phyloP scores from a whole-genome alignment of 148 eudicot genomes.

The Chenopodium berlandieri region DNA sequence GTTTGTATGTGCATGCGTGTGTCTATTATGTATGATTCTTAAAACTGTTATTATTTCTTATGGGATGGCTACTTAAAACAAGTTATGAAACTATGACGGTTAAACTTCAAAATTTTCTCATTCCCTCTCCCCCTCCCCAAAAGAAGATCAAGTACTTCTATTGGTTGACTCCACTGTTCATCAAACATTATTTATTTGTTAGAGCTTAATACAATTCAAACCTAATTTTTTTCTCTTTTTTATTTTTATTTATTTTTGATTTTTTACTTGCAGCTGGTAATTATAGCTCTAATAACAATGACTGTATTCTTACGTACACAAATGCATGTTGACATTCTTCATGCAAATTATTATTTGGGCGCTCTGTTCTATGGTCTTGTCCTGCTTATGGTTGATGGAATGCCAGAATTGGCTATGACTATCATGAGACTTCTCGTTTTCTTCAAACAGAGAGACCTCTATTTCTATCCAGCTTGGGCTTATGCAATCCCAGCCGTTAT shows the following conservation, averaged over 20 bases:
- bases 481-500: conserved; percentile 70
- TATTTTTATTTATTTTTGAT: too few species aligned
- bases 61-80: neutral
- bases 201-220: conserved; percentile 7
- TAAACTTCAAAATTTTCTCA: neutral
- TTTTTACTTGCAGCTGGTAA: conserved; percentile 47
- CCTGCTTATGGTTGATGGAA: conserved; percentile 58
- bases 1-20: neutral
- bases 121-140: neutral
- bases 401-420: conserved; percentile 65
- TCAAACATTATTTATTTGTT: neutral
- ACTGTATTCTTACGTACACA: conserved; percentile 61
- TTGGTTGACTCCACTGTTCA: neutral
- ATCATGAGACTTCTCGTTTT: conserved; percentile 61
- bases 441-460: conserved; percentile 81
- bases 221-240: neutral
- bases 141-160: neutral
- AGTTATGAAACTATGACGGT: neutral
- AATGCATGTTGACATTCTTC: conserved; percentile 51
- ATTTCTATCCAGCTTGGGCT: conserved; percentile 89
- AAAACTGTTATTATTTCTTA: too few species aligned
- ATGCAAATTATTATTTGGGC: conserved; percentile 68
- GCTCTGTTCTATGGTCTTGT: conserved; percentile 59
- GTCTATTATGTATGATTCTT: neutral
- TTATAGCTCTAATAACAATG: conserved; percentile 58